Evolutionary conservation across 257 asterid species (phyloP), one percentile per base, ranked within the genome.

Genomic region (Avicennia marina): DNA sequence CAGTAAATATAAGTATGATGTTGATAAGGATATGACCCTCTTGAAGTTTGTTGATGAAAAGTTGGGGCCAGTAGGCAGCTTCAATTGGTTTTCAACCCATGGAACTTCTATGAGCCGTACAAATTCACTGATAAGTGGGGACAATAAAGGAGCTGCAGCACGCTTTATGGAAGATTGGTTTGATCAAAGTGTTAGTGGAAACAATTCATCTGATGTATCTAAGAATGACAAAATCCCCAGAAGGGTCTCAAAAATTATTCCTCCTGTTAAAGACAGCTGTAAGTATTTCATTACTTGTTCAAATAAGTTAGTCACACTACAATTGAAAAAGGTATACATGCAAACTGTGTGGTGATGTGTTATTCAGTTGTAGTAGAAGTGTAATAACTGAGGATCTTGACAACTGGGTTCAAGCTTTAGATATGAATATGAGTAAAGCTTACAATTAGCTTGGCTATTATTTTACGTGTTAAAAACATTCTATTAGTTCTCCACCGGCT

Each of bases 31-130:
- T 53, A 89, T 93, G 99, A 86, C 96, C 59, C 91, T 93, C 47
- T 53, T 93, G 77, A 93, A 89, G 82, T 93, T 89, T 69, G 84
- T 73, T 19, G 97, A 86, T 56, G 84, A 86, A 65, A 89, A 86
- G 60, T 89, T 96, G 97, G 99, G 99, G 15, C 89, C 99, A 47
- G 84, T 93, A n/a, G 99, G 99, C 60, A 86, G 97, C 80, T 93
- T 89, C 78, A 93, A 84, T 69, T 93, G 99, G 99, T 93, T 93
- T 78, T 91, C 99, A 34, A 93, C 99, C 53, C 99, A 93, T 60
- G 99, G 99, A 61, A 93, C 99, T 40, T 93, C 99, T 46, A 93
- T 93, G 99, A 77, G 99, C 74, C 95, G 95, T 54, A 83, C 94
- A 56, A 93, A 93, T 69, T 80, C 94, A 7, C 74, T 93, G 76